phyloP scores from a whole-genome alignment of 1,284 basidiomycete genomes.

The Austroboletus niveus region DNA sequence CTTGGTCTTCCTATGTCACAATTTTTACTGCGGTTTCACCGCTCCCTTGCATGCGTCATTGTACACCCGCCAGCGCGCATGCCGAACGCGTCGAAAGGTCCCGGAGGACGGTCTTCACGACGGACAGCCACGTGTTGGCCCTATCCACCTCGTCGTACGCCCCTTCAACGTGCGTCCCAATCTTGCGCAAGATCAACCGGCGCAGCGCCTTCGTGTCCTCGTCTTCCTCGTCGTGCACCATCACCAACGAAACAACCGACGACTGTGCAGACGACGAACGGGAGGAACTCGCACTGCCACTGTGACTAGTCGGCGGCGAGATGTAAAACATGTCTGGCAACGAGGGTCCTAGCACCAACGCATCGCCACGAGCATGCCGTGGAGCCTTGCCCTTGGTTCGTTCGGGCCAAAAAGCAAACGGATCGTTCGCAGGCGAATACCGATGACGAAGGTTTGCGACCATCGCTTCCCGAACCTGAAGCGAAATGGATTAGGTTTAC shows the following conservation, averaged over 20 bases:
- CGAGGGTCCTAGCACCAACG: slow-evolving; percentile 25
- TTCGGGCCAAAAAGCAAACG: slow-evolving; percentile 18
- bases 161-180: slow-evolving; percentile 53
- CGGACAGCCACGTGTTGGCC: slow-evolving; percentile 53
- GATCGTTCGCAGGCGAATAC: slow-evolving; percentile 23
- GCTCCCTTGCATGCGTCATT: slow-evolving; percentile 13
- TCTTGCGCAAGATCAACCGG: slow-evolving; percentile 58
- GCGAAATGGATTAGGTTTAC: background rate
- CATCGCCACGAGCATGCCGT: background rate
- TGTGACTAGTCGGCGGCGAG: slow-evolving; percentile 33
- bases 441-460: slow-evolving; percentile 29
- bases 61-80: slow-evolving; percentile 15
- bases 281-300: slow-evolving; percentile 32
- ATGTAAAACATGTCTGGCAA: slow-evolving; percentile 37
- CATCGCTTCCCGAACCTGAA: slow-evolving; percentile 26
- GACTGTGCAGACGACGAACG: slow-evolving; percentile 41
- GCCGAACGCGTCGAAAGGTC: slow-evolving; percentile 52
- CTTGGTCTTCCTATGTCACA: background rate
- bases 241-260: slow-evolving; percentile 36
- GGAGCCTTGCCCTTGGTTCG: background rate
- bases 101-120: slow-evolving; percentile 60
- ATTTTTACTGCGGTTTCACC: background rate
- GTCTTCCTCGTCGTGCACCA: slow-evolving; percentile 45
- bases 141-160: slow-evolving; percentile 66
- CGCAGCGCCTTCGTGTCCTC: slow-evolving; percentile 59